These are phyloP conservation scores for Litchi chinensis DNA, from an alignment of 345 rosid species.

Conservation along the genomic window DNA sequence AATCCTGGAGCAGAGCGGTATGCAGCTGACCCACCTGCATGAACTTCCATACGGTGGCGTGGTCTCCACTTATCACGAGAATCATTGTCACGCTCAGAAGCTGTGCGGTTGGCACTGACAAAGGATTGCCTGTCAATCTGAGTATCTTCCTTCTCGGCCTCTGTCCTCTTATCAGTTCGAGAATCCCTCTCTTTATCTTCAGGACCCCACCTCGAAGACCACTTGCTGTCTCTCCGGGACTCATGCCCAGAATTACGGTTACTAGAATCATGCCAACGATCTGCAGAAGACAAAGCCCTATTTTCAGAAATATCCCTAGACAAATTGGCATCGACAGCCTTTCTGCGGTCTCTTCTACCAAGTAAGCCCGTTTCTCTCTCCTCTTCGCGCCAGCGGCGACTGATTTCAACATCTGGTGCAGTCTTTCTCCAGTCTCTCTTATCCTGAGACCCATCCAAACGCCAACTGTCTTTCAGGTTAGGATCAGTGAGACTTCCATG, in stretches of 20 bases:
- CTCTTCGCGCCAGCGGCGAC: conserved; percentile 84
- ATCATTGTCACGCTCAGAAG: conserved; percentile 74
- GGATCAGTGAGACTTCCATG: conserved; percentile 50
- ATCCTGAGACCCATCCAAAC: conserved; percentile 64
- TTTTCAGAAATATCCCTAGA: conserved; percentile 44
- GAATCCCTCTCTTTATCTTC: conserved; percentile 86
- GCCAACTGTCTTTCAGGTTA: conserved; percentile 65
- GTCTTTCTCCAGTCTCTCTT: conserved; percentile 68
- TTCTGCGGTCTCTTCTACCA: conserved; percentile 65
- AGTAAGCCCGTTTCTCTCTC: conserved; percentile 80
- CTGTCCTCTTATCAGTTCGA: conserved; percentile 64
- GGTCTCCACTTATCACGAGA: conserved; percentile 99
- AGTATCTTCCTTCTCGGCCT: conserved; percentile 61
- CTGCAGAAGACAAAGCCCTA: conserved; percentile 59
- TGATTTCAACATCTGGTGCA: conserved; percentile 48
- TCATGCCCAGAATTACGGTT: conserved; percentile 69
- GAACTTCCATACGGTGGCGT: conserved; percentile 78
- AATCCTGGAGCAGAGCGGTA: conserved; percentile 85
- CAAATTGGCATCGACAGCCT: conserved; percentile 42
- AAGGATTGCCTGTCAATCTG: conserved; percentile 58
- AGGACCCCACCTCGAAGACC: conserved; percentile 99
- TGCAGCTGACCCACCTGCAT: conserved; percentile 55
- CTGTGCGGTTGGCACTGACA: conserved; percentile 39
- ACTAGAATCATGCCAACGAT: conserved; percentile 67
- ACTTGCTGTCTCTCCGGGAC: conserved; percentile 81